Evolutionary conservation across 768 basidiomycete genomes (phyloP).

Genomic region (Hygrophoropsis aurantiaca): DNA sequence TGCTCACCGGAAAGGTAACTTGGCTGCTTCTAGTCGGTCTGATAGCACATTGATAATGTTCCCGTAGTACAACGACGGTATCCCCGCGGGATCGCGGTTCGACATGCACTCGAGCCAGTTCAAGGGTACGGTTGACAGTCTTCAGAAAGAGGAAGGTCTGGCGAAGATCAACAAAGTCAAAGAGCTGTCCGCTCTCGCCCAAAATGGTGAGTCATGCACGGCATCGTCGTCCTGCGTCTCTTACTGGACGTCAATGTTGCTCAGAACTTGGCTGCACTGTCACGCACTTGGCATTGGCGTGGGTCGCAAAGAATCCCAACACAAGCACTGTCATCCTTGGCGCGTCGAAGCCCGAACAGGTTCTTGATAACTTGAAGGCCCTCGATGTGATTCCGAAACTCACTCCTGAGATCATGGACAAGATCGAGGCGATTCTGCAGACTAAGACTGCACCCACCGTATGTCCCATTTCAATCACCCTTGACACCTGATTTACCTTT

Average conservation of each 20-base stretch:
- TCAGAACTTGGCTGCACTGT: constrained; percentile 58
- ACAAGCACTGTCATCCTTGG: constrained; percentile 69
- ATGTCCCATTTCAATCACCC: constrained; percentile 29
- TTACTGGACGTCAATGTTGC: constrained; percentile 4
- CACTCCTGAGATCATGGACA: constrained; percentile 59
- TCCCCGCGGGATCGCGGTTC: constrained; percentile 74
- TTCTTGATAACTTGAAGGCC: constrained; percentile 68
- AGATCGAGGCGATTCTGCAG: constrained; percentile 67
- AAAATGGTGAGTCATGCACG: constrained; percentile 37
- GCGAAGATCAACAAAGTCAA: constrained; percentile 70
- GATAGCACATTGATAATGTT: no score
- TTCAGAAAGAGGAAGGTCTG: constrained; percentile 60
- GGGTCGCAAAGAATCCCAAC: constrained; percentile 67
- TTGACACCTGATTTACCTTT: constrained; percentile 79
- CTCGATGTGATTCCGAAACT: constrained; percentile 72
- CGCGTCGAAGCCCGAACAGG: constrained; percentile 60
- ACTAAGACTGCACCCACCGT: constrained; percentile 47
- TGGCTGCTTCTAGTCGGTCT: no score
- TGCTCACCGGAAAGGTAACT: constrained; percentile 85
- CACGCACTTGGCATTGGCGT: constrained; percentile 74
- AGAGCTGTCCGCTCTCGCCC: constrained; percentile 66
- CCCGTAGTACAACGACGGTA: constrained; percentile 78
- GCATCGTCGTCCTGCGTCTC: neutral
- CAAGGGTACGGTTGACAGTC: constrained; percentile 51
- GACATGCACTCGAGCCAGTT: constrained; percentile 54